Evolutionary conservation across 192 early-diverging fungal genomes (phyloP), one percentile per base, ranked within the genome.

Genomic region (Cladochytrium replicatum): DNA sequence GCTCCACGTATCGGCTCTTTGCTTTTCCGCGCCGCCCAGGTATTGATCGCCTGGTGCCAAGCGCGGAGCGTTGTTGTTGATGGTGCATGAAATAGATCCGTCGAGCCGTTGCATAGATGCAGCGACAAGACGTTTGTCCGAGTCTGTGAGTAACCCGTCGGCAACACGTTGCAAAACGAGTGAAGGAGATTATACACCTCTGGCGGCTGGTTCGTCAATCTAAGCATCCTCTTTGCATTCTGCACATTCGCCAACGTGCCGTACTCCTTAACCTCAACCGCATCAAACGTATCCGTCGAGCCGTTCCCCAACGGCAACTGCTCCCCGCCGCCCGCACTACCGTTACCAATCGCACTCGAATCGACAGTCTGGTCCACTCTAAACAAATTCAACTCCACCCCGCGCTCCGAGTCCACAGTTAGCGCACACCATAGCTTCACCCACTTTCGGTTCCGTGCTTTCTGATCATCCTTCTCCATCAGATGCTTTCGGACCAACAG

Each of bases 31-130:
- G 91, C 88, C 1, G 92, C 91, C 92, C 92, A 98, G 56, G 85
- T 89, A 64, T 96, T 98, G 54, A 92, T 86, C 3, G 84, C 86
- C 0, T 77, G 55, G 0, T 87, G 85, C 94, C 94, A 98, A 45
- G 80, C 82, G 25, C 77, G 75, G 26, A 89, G 69, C 40, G 80
- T 78, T 17, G 81, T 75, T 46, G 75, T 71, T 2, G 69, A 79
- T 6, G 66, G 61, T 0, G 84, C 74, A 63, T 98, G 91, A 72
- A 94, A 95, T n/a, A 96, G 66, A 46, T 90, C 89, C 5, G 86
- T 84, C n/a, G 81, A 81, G 6, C 87, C 87, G 50, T 85, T 81
- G 0, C 75, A 67, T 31, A 89, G 67, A 50, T 86, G 84, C 29
- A 97, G 57, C 13, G 87, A 87, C 72, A 97, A 94, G 21, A 89